These are phyloP conservation scores for Sporisorium scitamineum DNA, from an alignment of 1,284 basidiomycete genomes.

Conservation along the genomic window DNA sequence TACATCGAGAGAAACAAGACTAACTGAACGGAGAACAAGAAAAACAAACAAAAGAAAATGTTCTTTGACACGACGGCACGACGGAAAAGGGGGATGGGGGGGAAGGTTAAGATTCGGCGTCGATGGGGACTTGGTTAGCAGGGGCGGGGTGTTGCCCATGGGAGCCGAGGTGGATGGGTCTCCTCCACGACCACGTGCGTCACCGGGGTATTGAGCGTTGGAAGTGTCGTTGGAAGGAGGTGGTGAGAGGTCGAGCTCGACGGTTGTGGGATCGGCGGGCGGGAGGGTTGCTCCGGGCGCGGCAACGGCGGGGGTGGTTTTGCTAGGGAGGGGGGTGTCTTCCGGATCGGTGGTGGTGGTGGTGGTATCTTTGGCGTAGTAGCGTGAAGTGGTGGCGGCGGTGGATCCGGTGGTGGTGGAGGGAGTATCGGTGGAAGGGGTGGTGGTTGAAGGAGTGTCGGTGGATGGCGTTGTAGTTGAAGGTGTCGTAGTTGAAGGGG, in stretches of 20 bases:
- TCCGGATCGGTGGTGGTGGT: conserved; percentile 19
- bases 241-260: conserved; percentile 18
- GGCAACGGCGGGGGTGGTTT: conserved; percentile 12
- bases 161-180: conserved; percentile 31
- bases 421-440: not conserved
- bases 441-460: conserved; percentile 9
- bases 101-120: conserved; percentile 33
- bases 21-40: not conserved
- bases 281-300: conserved; percentile 46
- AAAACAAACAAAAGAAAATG: not conserved
- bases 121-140: conserved; percentile 36
- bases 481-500: conserved; percentile 9
- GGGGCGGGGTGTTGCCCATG: conserved; percentile 43
- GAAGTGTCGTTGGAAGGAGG: conserved; percentile 30
- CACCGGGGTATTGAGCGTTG: conserved; percentile 39
- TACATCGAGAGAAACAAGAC: not conserved
- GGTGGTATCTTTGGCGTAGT: conserved; percentile 10
- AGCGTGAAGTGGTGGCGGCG: not conserved
- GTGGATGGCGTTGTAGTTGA: not conserved
- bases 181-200: conserved; percentile 23
- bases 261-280: conserved; percentile 32
- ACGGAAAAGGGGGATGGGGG: no score
- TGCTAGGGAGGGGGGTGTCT: conserved; percentile 15
- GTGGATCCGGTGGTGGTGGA: conserved; percentile 5
- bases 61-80: not conserved